phyloP scores from a whole-genome alignment of 2,329 filamentous ascomycete species.

The Elsinoe ampelina region DNA sequence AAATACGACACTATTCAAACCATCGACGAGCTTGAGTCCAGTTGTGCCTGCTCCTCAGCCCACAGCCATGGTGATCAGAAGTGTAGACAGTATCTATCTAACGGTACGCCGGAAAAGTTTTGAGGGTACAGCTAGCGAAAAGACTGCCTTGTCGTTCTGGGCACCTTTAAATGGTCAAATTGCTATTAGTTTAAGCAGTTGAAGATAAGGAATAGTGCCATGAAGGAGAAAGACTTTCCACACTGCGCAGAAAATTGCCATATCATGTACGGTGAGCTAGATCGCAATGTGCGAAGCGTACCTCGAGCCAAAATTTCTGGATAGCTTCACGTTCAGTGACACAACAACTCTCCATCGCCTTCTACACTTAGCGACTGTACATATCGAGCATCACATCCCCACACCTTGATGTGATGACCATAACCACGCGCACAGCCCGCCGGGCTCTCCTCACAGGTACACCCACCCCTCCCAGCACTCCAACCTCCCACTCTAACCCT shows the following conservation, averaged over 20 bases:
- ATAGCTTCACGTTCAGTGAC: background rate
- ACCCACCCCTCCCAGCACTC: background rate
- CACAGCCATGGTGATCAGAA: slow-evolving; percentile 7
- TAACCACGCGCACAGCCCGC: slow-evolving; percentile 33
- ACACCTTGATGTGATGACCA: slow-evolving; percentile 32
- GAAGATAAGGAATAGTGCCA: slow-evolving; percentile 92
- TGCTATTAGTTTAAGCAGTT: slow-evolving; percentile 61
- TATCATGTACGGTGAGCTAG: background rate
- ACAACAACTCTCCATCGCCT: background rate
- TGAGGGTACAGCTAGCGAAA: slow-evolving; percentile 98
- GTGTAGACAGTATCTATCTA: slow-evolving; percentile 97
- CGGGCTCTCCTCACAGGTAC: slow-evolving; percentile 31
- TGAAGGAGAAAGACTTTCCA: slow-evolving; percentile 25
- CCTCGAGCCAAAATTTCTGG: slow-evolving; percentile 13
- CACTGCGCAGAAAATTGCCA: slow-evolving; percentile 2
- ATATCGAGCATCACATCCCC: slow-evolving; percentile 9
- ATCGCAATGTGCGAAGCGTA: slow-evolving; percentile 15
- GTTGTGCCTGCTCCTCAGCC: too few species aligned
- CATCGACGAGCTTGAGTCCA: too few species aligned
- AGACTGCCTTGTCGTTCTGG: slow-evolving; percentile 74
- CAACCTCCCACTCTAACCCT: slow-evolving; percentile 18
- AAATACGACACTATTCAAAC: too few species aligned
- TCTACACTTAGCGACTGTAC: background rate
- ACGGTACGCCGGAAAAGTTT: slow-evolving; percentile 67
- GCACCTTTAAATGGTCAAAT: slow-evolving; percentile 89